Conservation (phyloP, 352 stramenopile genomes). For the Pythium phragmiticola region DNA sequence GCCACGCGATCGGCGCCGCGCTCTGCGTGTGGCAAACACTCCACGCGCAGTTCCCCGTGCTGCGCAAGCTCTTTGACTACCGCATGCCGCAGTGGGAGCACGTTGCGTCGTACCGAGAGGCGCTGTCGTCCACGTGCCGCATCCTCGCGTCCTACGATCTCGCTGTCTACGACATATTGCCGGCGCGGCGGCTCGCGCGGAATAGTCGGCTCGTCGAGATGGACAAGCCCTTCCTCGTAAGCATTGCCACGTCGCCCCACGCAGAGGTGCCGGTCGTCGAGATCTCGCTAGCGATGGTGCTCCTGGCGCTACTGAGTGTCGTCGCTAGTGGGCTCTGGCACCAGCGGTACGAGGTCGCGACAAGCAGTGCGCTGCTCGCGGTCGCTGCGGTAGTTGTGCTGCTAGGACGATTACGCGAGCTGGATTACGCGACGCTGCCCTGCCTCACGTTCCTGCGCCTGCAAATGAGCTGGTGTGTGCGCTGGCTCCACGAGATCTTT, state of each 20-base stretch:
- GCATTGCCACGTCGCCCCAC: slow-evolving; percentile 57
- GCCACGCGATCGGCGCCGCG: slow-evolving; percentile 40
- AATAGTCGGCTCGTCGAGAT: slow-evolving; percentile 56
- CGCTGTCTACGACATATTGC: slow-evolving; percentile 48
- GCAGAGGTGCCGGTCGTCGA: slow-evolving; percentile 41
- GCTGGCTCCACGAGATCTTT: slow-evolving; percentile 53
- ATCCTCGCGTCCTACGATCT: slow-evolving; percentile 43
- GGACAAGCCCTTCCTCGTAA: slow-evolving; percentile 62
- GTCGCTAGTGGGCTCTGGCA: neutral
- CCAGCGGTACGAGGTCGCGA: neutral
- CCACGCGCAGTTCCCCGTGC: slow-evolving; percentile 36
- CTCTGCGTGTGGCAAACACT: slow-evolving; percentile 45
- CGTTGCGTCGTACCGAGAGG: slow-evolving; percentile 31
- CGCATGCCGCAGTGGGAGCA: slow-evolving; percentile 59
- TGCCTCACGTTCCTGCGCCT: slow-evolving; percentile 21
- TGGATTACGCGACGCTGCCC: slow-evolving; percentile 68
- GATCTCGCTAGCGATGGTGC: neutral
- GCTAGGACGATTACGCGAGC: slow-evolving; percentile 33
- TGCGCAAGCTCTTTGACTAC: slow-evolving; percentile 45
- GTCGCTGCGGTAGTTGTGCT: slow-evolving; percentile 32
- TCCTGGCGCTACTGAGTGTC: neutral
- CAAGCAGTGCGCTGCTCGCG: neutral
- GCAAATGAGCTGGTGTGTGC: slow-evolving; percentile 45
- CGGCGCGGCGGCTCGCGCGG: slow-evolving; percentile 42
- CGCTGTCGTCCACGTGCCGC: slow-evolving; percentile 34